Evolutionary conservation across 257 asterid species (phyloP).

Genomic region (Solanum sitiens): DNA sequence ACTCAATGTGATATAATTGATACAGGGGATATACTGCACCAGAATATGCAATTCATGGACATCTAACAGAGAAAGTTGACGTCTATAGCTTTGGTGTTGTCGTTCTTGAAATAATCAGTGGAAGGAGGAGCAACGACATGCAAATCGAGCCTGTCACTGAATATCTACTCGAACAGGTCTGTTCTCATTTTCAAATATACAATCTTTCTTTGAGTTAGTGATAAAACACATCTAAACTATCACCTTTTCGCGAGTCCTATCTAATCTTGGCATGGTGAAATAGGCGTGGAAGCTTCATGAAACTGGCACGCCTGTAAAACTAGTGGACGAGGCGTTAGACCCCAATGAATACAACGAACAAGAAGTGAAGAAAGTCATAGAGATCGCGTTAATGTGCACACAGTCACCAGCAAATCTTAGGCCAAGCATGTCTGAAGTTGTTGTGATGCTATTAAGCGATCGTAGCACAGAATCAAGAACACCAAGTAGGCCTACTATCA

Average conservation of each 20-base stretch:
- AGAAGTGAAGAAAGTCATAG: constrained; percentile 56
- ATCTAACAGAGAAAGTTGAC: constrained; percentile 77
- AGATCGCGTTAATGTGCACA: constrained; percentile 56
- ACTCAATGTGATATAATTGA: not conserved
- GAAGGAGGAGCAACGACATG: constrained; percentile 47
- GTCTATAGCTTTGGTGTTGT: constrained; percentile 75
- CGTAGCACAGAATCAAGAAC: constrained; percentile 8
- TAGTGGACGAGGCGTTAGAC: constrained; percentile 58
- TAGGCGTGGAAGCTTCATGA: constrained; percentile 81
- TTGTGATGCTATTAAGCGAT: constrained; percentile 53
- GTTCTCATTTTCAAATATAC: not conserved
- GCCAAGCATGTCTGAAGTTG: constrained; percentile 76
- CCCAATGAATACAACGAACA: constrained; percentile 22
- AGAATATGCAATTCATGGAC: constrained; percentile 76
- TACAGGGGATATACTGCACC: constrained; percentile 86
- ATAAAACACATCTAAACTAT: not conserved
- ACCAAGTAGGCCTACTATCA: constrained; percentile 23
- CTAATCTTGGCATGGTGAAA: not conserved
- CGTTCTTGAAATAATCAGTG: constrained; percentile 60
- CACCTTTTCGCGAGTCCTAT: not conserved
- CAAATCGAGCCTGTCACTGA: constrained; percentile 26
- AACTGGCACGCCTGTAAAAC: constrained; percentile 24
- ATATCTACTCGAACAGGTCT: constrained; percentile 65
- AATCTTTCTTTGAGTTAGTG: not conserved
- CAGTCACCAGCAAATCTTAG: constrained; percentile 63